Conservation (phyloP, 1,284 basidiomycete genomes). For the Trichosporon coremiiforme region DNA sequence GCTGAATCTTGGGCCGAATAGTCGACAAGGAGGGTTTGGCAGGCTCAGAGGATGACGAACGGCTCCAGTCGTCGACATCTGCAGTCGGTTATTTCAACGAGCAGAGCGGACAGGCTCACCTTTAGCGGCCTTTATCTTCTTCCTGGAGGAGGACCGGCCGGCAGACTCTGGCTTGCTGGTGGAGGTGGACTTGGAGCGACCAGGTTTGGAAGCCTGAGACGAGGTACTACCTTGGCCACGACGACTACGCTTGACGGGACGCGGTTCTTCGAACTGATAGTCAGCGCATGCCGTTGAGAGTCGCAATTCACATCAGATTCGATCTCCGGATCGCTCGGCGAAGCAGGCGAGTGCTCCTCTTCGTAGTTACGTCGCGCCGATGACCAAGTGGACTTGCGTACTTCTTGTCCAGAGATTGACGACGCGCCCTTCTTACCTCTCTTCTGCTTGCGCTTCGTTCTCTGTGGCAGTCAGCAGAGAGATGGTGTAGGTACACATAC, state of each 20-base stretch:
- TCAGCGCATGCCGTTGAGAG: neutral
- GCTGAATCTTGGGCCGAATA: too few species aligned
- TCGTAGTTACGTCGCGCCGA: neutral
- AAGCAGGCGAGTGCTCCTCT: neutral
- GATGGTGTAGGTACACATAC: neutral
- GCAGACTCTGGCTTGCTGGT: neutral
- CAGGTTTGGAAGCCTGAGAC: neutral
- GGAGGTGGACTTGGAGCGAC: neutral
- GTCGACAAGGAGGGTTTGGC: too few species aligned
- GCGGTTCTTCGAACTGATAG: neutral
- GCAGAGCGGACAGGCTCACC: too few species aligned
- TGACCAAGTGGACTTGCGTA: neutral
- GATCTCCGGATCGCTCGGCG: slow-evolving; percentile 13
- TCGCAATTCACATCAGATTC: too few species aligned
- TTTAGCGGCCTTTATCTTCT: too few species aligned
- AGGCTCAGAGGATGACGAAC: too few species aligned
- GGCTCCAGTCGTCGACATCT: too few species aligned
- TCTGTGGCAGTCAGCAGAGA: neutral
- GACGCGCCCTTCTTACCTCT: too few species aligned
- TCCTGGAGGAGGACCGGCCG: neutral
- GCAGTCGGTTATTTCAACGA: too few species aligned
- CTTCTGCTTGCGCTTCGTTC: slow-evolving; percentile 14
- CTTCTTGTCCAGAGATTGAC: too few species aligned
- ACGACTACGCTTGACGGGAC: slow-evolving; percentile 1
- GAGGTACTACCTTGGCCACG: neutral